Evolutionary conservation across 73 alveolate genomes (phyloP).

Genomic region (Paramecium octaurelia): DNA sequence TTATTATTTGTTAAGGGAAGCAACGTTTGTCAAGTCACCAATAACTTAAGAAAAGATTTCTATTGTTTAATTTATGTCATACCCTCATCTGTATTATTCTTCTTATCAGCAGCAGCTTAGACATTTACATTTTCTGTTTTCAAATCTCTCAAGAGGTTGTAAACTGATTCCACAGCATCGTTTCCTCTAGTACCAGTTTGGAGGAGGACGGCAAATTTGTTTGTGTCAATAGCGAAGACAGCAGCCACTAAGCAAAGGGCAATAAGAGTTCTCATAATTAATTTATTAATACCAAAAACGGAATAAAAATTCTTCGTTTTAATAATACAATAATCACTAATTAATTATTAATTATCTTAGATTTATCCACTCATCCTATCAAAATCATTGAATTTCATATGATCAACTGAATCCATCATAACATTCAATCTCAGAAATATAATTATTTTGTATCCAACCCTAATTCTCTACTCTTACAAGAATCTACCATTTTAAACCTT

Average conservation of each 20-base stretch:
- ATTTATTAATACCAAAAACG: conserved; percentile 36
- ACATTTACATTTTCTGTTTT: conserved; percentile 49
- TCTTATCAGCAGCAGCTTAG: conserved; percentile 41
- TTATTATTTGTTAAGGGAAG: conserved; percentile 21
- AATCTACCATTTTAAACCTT: background rate
- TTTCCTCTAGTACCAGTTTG: conserved; percentile 47
- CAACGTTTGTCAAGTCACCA: conserved; percentile 51
- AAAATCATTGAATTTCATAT: background rate
- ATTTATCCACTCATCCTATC: background rate
- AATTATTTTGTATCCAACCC: background rate
- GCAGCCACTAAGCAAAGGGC: conserved; percentile 44
- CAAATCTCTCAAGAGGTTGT: conserved; percentile 44
- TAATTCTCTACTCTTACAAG: background rate
- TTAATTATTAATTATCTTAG: background rate
- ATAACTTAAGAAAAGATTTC: conserved; percentile 39
- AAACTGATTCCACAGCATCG: conserved; percentile 51
- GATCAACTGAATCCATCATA: background rate
- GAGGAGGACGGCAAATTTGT: conserved; percentile 47
- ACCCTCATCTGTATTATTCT: conserved; percentile 50
- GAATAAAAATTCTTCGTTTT: conserved; percentile 16
- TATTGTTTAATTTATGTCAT: background rate
- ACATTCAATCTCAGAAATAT: background rate
- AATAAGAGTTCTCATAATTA: conserved; percentile 16
- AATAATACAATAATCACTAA: background rate
- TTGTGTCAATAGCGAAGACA: conserved; percentile 46